Percentiles rank a stretch among this genome's conserved stretches.
phyloP scores from a whole-genome alignment of 768 basidiomycete genomes.

The Leccinellum albellum region DNA sequence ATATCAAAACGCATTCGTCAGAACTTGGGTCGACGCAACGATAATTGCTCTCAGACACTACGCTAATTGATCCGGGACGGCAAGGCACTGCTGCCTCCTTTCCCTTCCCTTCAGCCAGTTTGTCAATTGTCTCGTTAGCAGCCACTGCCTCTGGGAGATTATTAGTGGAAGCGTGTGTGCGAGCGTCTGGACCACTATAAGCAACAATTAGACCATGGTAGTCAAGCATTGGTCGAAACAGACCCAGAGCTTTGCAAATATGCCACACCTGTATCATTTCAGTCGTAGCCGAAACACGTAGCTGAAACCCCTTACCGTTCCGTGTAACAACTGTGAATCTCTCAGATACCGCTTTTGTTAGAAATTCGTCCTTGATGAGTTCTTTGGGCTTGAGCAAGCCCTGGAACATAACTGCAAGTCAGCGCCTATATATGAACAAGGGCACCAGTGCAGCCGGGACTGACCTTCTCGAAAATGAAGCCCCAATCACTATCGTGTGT shows the following conservation, averaged over 20 bases:
- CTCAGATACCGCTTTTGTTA: slow-evolving; percentile 13
- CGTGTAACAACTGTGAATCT: slow-evolving; percentile 3
- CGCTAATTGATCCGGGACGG: slow-evolving; percentile 14
- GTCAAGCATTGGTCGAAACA: background rate
- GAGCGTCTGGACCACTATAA: slow-evolving; percentile 1
- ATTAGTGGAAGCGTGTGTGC: background rate
- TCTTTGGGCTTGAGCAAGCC: slow-evolving; percentile 8
- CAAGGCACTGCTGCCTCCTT: background rate
- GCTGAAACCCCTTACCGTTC: slow-evolving; percentile 9
- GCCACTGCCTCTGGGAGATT: background rate
- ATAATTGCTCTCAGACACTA: slow-evolving; percentile 22
- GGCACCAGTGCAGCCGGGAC: background rate
- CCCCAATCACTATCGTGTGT: slow-evolving; percentile 25
- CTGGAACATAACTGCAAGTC: slow-evolving; percentile 1
- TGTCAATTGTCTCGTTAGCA: background rate
- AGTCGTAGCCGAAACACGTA: background rate
- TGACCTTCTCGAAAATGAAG: slow-evolving; percentile 14
- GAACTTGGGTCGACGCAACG: slow-evolving; percentile 14
- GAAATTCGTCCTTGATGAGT: slow-evolving; percentile 6
- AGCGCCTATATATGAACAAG: background rate
- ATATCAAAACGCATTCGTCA: background rate
- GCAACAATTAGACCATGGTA: background rate
- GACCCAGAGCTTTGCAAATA: slow-evolving; percentile 15
- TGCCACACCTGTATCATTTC: slow-evolving; percentile 17
- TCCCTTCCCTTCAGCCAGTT: background rate